Conservation (phyloP, 1,284 basidiomycete species). For the Ceraceosorus guamensis region DNA sequence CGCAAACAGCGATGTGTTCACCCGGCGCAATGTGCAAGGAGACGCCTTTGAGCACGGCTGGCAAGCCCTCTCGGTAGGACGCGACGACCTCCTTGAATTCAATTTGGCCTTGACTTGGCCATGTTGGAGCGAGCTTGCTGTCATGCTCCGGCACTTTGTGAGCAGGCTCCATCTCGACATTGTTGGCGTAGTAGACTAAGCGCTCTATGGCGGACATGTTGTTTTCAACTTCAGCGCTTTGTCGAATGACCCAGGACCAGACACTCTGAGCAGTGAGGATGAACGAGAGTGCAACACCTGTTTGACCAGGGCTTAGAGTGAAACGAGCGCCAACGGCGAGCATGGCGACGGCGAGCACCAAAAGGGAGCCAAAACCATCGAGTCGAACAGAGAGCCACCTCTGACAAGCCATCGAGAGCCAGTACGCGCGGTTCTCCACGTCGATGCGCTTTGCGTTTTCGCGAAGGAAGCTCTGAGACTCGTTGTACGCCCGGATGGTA, state of each 20-base stretch:
- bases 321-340: constrained; percentile 68
- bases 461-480: constrained; percentile 8
- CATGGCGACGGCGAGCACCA: constrained; percentile 63
- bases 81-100: constrained; percentile 56
- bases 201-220: constrained; percentile 75
- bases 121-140: constrained; percentile 27
- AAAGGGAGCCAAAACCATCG: constrained; percentile 68
- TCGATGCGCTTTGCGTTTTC: constrained; percentile 15
- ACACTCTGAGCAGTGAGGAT: constrained; percentile 57
- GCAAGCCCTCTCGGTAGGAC: constrained; percentile 52
- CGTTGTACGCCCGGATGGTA: constrained; percentile 16
- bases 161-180: constrained; percentile 11
- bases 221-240: constrained; percentile 48
- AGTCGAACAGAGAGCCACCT: constrained; percentile 58
- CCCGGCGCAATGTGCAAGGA: constrained; percentile 48
- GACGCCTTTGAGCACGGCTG: constrained; percentile 58
- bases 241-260: constrained; percentile 75
- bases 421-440: constrained; percentile 22
- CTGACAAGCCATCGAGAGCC: constrained; percentile 15
- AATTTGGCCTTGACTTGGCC: constrained; percentile 30
- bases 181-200: constrained; percentile 62
- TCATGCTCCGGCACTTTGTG: constrained; percentile 12
- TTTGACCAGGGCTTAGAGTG: constrained; percentile 69
- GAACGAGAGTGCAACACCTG: constrained; percentile 68
- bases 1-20: constrained; percentile 30